These are phyloP conservation scores for Boletus subcaerulescens DNA, from an alignment of 768 basidiomycete genomes.

Conservation along the genomic window DNA sequence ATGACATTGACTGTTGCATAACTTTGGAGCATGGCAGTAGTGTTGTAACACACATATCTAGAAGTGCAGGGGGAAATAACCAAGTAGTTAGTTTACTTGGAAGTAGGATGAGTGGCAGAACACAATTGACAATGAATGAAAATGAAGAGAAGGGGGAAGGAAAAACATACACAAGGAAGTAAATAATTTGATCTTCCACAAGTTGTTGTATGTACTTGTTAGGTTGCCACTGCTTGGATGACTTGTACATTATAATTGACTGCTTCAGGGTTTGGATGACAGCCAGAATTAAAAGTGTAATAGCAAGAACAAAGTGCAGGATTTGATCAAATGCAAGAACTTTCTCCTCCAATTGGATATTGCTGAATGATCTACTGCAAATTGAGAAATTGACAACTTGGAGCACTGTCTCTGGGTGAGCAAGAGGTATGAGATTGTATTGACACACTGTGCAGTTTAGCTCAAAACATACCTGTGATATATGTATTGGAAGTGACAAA, in stretches of 20 bases:
- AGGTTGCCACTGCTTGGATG: not conserved
- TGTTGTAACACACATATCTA: not conserved
- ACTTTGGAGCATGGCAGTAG: no score
- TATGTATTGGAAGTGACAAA: slow-evolving; percentile 1
- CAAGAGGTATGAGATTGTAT: not conserved
- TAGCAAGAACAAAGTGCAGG: not conserved
- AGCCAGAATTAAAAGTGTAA: not conserved
- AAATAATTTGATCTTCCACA: no score
- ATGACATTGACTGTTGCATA: not conserved
- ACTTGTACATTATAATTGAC: not conserved
- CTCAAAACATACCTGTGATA: not conserved
- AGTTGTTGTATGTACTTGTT: not conserved
- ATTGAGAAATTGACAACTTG: not conserved
- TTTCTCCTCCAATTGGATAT: not conserved
- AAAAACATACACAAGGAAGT: slow-evolving; percentile 22
- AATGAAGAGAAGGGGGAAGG: not conserved
- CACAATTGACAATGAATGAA: not conserved
- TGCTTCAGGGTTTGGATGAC: not conserved
- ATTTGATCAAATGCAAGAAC: not conserved
- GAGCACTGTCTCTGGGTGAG: not conserved
- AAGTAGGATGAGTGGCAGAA: no score
- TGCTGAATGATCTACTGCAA: not conserved
- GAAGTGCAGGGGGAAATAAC: not conserved
- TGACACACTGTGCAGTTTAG: not conserved
- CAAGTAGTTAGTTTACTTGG: no score